Base-by-base conservation (phyloP, 805 yeast genomes). In the Grigorovia humatica region DNA sequence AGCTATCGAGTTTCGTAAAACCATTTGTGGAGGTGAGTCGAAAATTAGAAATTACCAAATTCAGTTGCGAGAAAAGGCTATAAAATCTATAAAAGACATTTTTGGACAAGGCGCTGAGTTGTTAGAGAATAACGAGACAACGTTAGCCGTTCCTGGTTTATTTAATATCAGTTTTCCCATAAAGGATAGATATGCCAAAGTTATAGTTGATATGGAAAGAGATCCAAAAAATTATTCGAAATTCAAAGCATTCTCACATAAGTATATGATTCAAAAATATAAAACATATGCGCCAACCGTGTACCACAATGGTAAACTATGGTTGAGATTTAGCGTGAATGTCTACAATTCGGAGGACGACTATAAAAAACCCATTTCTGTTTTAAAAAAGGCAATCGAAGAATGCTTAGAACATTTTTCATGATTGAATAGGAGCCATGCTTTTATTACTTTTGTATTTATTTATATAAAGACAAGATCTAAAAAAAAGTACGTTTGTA, bases 281-380 rank as follows among this genome's bases (percentile, higher is more conserved):
- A 71, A 73, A n/a, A 75, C 83, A 0, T 78, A 67, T 58, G 70
- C 79, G 32, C 85, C 81, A 6, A 55, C 74, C 35, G 61, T 59
- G 1, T 55, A 64, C 45, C 81, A 78, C 59, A 68, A 74, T 40
- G 75, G 68, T 2, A 56, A 57, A 32, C 45, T 74, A 30, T 76
- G 69, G 65, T 66, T 70, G 27, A 73, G 91, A 54, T 77, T 81
- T 55, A 75, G 83, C 51, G 81, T 81, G 27, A 85, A 81, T 58
- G 65, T 81, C 9, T 83, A 81, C 63, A 76, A 79, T 54, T 84
- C 80, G 46, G 56, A 76, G 15, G 67, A 67, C 6, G 89, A 83
- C 57, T 82, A 72, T 61, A 68, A 17, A 9, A 38, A 35, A 19
- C 27, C 50, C 38, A 19, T 44, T 9, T n/a, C 15, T 8, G 7